Conservation (phyloP, 1,284 basidiomycete genomes). For the Puccinia triticina region DNA sequence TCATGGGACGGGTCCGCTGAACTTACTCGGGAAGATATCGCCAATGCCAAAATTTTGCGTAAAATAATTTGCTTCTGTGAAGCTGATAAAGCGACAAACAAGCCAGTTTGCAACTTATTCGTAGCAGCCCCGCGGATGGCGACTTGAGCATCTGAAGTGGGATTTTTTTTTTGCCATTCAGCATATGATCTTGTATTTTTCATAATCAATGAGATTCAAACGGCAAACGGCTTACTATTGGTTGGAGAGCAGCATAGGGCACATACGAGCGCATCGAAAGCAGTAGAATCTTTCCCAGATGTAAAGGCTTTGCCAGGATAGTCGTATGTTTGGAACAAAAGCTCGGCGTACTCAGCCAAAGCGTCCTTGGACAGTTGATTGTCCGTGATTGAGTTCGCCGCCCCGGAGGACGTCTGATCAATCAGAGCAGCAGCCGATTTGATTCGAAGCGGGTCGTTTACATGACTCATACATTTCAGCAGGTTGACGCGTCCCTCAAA, state of each 20-base stretch:
- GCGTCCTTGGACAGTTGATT: conserved; percentile 5
- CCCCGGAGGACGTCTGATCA: conserved; percentile 22
- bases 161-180: neutral
- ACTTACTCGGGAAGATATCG: conserved; percentile 33
- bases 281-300: conserved; percentile 33
- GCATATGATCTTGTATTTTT: neutral
- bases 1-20: neutral
- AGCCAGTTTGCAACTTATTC: conserved; percentile 21
- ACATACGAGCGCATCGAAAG: conserved; percentile 33
- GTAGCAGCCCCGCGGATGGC: conserved; percentile 30
- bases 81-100: conserved; percentile 35
- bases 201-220: neutral
- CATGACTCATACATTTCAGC: conserved; percentile 35
- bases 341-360: conserved; percentile 34
- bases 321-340: conserved; percentile 47
- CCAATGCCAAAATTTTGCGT: conserved; percentile 27
- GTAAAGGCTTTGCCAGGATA: conserved; percentile 14
- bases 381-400: neutral
- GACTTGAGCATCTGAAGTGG: conserved; percentile 5
- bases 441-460: conserved; percentile 22
- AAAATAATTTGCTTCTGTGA: conserved; percentile 41
- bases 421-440: conserved; percentile 35
- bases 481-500: conserved; percentile 41
- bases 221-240: neutral
- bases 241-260: conserved; percentile 35